Evolutionary conservation across 2,329 filamentous ascomycete species (phyloP).

Genomic region (Alternaria sp.): DNA sequence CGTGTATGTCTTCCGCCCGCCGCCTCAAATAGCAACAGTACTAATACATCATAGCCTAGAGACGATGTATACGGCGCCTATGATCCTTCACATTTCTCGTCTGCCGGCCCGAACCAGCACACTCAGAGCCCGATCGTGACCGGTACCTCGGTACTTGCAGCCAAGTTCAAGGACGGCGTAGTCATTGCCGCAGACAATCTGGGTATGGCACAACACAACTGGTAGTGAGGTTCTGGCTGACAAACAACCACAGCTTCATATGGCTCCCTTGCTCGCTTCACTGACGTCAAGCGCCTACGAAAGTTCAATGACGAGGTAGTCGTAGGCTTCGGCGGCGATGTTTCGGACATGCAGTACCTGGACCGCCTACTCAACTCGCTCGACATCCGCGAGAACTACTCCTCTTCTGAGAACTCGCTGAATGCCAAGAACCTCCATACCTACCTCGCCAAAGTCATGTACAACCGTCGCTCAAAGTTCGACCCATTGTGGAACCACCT

Average conservation of each 20-base stretch:
- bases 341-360: constrained; percentile 99
- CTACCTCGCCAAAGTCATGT: constrained; percentile 95
- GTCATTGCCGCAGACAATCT: constrained; percentile 97
- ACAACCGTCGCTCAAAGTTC: constrained; percentile 93
- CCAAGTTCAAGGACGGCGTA: constrained; percentile 96
- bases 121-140: constrained; percentile 95
- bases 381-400: constrained; percentile 88
- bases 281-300: constrained; percentile 93
- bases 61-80: constrained; percentile 97
- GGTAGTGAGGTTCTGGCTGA: constrained; percentile 15
- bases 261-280: constrained; percentile 93
- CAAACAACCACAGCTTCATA: constrained; percentile 76
- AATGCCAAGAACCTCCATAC: constrained; percentile 95
- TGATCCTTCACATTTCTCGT: constrained; percentile 83
- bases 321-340: constrained; percentile 94
- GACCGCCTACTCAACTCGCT: constrained; percentile 89
- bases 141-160: constrained; percentile 90
- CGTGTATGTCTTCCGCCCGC: constrained; percentile 58
- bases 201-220: constrained; percentile 63
- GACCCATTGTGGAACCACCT: constrained; percentile 98
- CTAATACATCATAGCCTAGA: constrained; percentile 72
- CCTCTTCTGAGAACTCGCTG: constrained; percentile 64
- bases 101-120: constrained; percentile 73
- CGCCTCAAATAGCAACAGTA: constrained; percentile 22
- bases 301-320: constrained; percentile 84